These are phyloP conservation scores for Termitomyces sp. DNA, from an alignment of 768 basidiomycete species.

Conservation along the genomic window DNA sequence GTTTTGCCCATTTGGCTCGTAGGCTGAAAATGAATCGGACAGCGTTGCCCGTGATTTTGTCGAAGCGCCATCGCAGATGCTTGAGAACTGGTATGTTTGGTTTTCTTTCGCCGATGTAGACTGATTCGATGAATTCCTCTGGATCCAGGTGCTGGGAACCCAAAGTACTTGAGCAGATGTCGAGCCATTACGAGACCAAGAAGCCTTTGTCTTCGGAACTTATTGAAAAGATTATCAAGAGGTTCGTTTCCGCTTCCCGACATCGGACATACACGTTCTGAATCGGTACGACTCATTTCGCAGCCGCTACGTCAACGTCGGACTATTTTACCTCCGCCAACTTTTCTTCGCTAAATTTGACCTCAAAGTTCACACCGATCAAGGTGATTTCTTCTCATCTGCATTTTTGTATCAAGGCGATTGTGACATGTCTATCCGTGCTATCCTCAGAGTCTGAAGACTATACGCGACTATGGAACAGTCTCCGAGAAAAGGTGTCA, in stretches of 20 bases:
- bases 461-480: slow-evolving; percentile 78
- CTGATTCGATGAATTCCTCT: neutral
- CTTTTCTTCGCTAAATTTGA: slow-evolving; percentile 82
- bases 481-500: slow-evolving; percentile 62
- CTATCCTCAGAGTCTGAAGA: slow-evolving; percentile 46
- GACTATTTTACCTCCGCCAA: slow-evolving; percentile 77
- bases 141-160: slow-evolving; percentile 74
- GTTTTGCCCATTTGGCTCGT: neutral
- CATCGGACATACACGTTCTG: neutral
- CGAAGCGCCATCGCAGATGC: slow-evolving; percentile 89
- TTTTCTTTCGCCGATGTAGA: neutral
- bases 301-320: slow-evolving; percentile 76
- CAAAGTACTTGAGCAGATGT: slow-evolving; percentile 70
- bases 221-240: slow-evolving; percentile 77
- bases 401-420: neutral
- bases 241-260: slow-evolving; percentile 30
- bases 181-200: slow-evolving; percentile 73
- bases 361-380: slow-evolving; percentile 66
- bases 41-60: slow-evolving; percentile 79
- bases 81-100: slow-evolving; percentile 72
- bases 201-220: slow-evolving; percentile 65
- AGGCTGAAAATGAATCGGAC: neutral
- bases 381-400: slow-evolving; percentile 33
- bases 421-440: neutral
- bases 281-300: neutral